These are phyloP conservation scores for Pleoardoris graminearum DNA, from an alignment of 2,329 filamentous ascomycete genomes.

Conservation along the genomic window DNA sequence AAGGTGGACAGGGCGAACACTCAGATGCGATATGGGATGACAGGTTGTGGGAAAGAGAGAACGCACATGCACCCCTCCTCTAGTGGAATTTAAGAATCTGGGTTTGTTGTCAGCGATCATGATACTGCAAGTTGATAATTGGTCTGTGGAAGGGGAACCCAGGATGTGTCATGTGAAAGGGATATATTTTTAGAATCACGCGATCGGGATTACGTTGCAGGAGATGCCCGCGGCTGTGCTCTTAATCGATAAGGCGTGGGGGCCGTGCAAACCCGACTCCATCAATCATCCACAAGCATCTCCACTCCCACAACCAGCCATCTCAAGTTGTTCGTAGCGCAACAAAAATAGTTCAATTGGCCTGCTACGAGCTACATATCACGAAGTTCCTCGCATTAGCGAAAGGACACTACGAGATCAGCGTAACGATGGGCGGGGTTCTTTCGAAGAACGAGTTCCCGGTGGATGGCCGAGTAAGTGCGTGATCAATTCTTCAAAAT, in stretches of 20 bases:
- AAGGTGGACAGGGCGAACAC: background rate
- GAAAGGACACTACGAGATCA: background rate
- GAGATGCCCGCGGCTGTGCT: slow-evolving; percentile 1
- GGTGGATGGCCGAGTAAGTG: slow-evolving; percentile 14
- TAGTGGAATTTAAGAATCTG: no score
- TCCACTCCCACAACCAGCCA: background rate
- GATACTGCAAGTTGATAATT: no score
- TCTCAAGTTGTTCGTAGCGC: background rate
- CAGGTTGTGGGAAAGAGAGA: background rate
- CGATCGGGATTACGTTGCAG: background rate
- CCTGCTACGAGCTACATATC: no score
- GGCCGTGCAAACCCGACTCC: background rate
- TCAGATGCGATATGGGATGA: background rate
- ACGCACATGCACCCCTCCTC: background rate
- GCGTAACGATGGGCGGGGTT: background rate
- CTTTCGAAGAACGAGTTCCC: slow-evolving; percentile 12
- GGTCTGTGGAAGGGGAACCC: no score
- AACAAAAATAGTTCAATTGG: background rate
- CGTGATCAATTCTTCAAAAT: background rate
- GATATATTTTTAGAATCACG: slow-evolving; percentile 4
- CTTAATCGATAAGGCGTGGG: slow-evolving; percentile 1
- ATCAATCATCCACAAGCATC: background rate
- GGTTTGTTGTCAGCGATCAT: no score
- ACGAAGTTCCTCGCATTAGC: background rate
- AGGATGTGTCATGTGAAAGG: no score